phyloP scores from a whole-genome alignment of 805 yeast species.

The Nadsonia fulvescens region DNA sequence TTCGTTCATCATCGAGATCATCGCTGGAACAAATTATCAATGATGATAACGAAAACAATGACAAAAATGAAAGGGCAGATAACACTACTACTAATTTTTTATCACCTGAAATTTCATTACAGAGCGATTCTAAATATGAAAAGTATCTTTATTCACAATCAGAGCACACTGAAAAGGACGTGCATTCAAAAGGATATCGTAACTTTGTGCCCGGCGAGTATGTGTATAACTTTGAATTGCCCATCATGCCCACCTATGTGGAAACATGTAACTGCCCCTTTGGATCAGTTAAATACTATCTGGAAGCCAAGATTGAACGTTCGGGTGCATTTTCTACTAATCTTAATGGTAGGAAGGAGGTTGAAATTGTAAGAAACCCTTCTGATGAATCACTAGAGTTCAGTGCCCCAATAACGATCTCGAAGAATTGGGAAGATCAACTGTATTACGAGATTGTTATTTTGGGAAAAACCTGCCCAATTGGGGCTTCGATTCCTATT shows the following conservation, averaged over 20 bases:
- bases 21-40: no score
- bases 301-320: slow-evolving; percentile 57
- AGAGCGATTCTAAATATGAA: no score
- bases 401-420: slow-evolving; percentile 81
- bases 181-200: no score
- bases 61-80: no score
- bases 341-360: slow-evolving; percentile 41
- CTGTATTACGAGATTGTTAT: slow-evolving; percentile 77
- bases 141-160: no score
- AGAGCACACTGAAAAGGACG: no score
- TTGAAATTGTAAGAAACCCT: slow-evolving; percentile 57
- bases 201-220: slow-evolving; percentile 77
- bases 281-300: slow-evolving; percentile 56
- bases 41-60: no score
- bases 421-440: slow-evolving; percentile 88
- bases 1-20: slow-evolving; percentile 2
- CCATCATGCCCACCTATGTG: slow-evolving; percentile 65
- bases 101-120: no score
- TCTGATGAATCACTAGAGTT: slow-evolving; percentile 67
- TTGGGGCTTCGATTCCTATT: slow-evolving; percentile 70
- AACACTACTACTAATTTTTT: no score
- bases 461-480: slow-evolving; percentile 72
- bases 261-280: slow-evolving; percentile 64
- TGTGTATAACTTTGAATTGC: slow-evolving; percentile 79
- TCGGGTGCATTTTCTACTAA: slow-evolving; percentile 75